phyloP scores from a whole-genome alignment of 2,329 filamentous ascomycete species.

The Claviceps digitariae region DNA sequence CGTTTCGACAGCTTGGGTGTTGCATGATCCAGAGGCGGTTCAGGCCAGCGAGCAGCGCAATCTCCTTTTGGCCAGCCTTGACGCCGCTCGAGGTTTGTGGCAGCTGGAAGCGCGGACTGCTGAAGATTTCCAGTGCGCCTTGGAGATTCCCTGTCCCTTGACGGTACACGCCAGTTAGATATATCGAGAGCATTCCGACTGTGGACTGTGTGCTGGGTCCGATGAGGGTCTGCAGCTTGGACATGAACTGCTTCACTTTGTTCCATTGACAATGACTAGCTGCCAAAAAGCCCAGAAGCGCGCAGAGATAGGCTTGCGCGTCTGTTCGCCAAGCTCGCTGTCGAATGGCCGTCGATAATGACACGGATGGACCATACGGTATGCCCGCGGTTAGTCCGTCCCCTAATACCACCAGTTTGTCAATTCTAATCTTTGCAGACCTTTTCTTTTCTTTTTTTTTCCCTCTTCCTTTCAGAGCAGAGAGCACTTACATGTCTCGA shows the following conservation, averaged over 20 bases:
- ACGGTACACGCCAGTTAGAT: slow-evolving; percentile 60
- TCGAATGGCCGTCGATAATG: slow-evolving; percentile 43
- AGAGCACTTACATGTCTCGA: slow-evolving; percentile 31
- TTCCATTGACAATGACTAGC: slow-evolving; percentile 60
- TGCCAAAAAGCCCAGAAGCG: slow-evolving; percentile 57
- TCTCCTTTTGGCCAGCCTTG: slow-evolving; percentile 44
- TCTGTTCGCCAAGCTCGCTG: slow-evolving; percentile 51
- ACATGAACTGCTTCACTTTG: slow-evolving; percentile 44
- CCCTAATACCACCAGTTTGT: slow-evolving; percentile 13
- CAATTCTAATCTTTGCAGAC: not conserved
- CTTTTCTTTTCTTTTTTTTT: not conserved
- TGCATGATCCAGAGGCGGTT: slow-evolving; percentile 64
- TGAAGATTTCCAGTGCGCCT: slow-evolving; percentile 54
- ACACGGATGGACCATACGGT: slow-evolving; percentile 29
- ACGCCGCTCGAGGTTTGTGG: slow-evolving; percentile 24
- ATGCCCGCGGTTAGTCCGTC: slow-evolving; percentile 21
- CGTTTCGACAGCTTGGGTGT: slow-evolving; percentile 41
- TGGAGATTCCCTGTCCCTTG: slow-evolving; percentile 65
- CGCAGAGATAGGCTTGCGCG: slow-evolving; percentile 53
- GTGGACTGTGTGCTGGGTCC: slow-evolving; percentile 27
- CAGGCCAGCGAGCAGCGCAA: slow-evolving; percentile 51
- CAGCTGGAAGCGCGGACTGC: slow-evolving; percentile 40
- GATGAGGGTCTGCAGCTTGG: slow-evolving; percentile 34
- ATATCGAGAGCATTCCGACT: slow-evolving; percentile 41
- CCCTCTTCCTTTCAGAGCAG: not conserved